Percentiles rank a stretch among this genome's conserved stretches.
phyloP scores from a whole-genome alignment of 345 rosid genomes.

The Pugionium dolabratum region DNA sequence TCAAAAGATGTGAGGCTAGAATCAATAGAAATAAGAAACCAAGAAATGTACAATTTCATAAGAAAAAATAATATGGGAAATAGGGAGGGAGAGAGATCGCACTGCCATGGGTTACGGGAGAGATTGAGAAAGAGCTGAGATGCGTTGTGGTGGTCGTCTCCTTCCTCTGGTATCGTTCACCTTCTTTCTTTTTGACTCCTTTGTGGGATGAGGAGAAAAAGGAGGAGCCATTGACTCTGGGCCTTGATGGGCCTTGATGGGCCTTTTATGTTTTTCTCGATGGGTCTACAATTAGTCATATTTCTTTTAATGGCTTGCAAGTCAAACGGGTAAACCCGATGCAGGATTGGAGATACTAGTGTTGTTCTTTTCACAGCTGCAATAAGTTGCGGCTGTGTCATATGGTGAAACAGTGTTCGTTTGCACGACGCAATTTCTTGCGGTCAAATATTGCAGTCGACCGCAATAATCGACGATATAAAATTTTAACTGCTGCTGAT shows the following conservation, averaged over 20 bases:
- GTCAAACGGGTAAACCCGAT: no score
- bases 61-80: not conserved
- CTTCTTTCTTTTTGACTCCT: not conserved
- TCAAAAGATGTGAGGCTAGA: not conserved
- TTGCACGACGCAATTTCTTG: no score
- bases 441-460: no score
- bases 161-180: slow-evolving; percentile 25
- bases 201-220: slow-evolving; percentile 23
- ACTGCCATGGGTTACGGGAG: slow-evolving; percentile 35
- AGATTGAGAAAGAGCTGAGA: slow-evolving; percentile 28
- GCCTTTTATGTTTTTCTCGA: no score
- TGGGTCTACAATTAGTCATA: no score
- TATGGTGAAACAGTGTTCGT: no score
- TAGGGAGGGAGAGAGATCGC: not conserved
- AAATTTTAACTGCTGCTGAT: no score
- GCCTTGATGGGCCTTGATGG: slow-evolving; percentile 21
- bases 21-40: not conserved
- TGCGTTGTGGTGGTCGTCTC: slow-evolving; percentile 28
- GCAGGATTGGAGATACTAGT: no score
- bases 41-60: not conserved
- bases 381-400: no score
- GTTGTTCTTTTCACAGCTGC: no score
- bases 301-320: no score
- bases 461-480: no score
- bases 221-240: slow-evolving; percentile 29